Evolutionary conservation across 768 basidiomycete species (phyloP), one percentile per base, ranked within the genome.

Genomic region (Mycena polygramma): DNA sequence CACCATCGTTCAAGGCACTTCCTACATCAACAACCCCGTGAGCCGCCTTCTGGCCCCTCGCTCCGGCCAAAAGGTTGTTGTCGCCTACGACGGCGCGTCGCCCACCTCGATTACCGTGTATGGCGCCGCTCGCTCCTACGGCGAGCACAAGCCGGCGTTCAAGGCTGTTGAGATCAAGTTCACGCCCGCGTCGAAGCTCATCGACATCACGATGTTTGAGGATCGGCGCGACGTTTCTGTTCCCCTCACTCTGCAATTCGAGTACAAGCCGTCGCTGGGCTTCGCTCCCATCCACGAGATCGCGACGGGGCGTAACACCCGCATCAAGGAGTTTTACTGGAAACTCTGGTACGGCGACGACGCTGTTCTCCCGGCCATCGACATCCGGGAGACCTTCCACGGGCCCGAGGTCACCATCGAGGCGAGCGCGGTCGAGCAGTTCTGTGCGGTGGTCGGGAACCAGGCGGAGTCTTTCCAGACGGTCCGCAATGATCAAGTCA

Each of bases 301-400:
- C 66, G 88, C 90, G 7, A 86, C 88, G 11, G 94, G 88, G 69
- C 91, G 97, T 74, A 99, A 97, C 83, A 85, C 85, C 63, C 90
- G 94, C 70, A 97, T 99, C 84, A 99, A 98, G 83, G 90, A 93
- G 75, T 99, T 99, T 79, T 99, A 99, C 85, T 99, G 98, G 98
- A 92, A 92, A 79, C 83, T 99, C 41, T 99, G 98, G 98, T 97
- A 96, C 79, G 96, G 98, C 45, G 95, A 96, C 77, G 85, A 94
- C 70, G 88, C 92, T 74, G 79, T 79, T 2, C 85, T 98, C 30
- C 94, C 96, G 13, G 81, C 87, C n/a, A 90, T 99, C 70, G 88
- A 91, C 75, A 86, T 97, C 63, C 88, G 88, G 58, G 93, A 94
- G 73, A 92, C 88, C 17, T 97, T 98, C 83, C 88, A 90, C 63